Evolutionary conservation across 2,329 filamentous ascomycete genomes (phyloP).

Genomic region (Colletotrichum sp.): DNA sequence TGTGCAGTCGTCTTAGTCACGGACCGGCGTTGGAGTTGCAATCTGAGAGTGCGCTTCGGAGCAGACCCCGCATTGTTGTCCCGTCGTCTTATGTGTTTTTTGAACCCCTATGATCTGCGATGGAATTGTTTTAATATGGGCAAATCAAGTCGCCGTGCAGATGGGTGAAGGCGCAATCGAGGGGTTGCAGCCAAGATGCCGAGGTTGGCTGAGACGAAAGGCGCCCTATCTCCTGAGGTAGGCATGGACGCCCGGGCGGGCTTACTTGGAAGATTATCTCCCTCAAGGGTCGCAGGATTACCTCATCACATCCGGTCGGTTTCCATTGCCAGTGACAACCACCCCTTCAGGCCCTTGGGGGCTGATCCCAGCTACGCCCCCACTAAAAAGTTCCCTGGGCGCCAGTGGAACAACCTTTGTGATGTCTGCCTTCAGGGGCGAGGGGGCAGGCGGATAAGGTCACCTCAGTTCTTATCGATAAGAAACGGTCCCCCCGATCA

Average conservation of each 20-base stretch:
- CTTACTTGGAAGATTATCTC: background rate
- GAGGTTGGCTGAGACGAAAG: background rate
- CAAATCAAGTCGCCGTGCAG: background rate
- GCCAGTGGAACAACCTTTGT: background rate
- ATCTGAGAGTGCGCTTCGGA: background rate
- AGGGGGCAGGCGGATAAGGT: background rate
- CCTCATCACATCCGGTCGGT: background rate
- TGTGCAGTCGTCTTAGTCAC: background rate
- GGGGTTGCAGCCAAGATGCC: background rate
- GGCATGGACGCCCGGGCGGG: no score
- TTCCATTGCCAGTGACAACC: background rate
- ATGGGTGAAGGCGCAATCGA: constrained; percentile 6
- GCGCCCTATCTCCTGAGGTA: background rate
- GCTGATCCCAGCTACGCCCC: background rate
- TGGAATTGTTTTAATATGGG: background rate
- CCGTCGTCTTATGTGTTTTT: background rate
- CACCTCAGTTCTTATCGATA: constrained; percentile 4
- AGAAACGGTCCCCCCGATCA: constrained; percentile 9
- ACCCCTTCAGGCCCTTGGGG: background rate
- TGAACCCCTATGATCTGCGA: background rate
- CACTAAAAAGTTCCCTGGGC: background rate
- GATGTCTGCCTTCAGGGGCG: background rate
- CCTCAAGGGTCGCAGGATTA: background rate
- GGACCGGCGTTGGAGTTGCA: background rate
- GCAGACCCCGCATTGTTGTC: background rate